Evolutionary conservation across 768 basidiomycete species (phyloP).

Genomic region (Suillus subaureus): DNA sequence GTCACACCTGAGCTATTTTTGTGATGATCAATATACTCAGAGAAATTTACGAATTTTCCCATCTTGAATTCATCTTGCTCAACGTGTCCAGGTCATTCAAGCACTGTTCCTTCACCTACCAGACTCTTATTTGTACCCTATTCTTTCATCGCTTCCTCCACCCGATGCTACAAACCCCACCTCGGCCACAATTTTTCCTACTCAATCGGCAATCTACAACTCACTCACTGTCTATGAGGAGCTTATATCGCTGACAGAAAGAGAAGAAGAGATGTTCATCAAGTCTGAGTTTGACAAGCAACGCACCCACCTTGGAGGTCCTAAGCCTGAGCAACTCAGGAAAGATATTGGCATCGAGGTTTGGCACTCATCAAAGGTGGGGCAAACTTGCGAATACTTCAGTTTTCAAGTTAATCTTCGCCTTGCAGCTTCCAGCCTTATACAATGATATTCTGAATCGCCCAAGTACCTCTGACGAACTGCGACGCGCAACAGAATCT

Average conservation of each 20-base stretch:
- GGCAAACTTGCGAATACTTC: slow-evolving; percentile 9
- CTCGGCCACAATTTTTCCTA: slow-evolving; percentile 54
- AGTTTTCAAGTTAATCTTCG: slow-evolving; percentile 8
- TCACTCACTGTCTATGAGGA: slow-evolving; percentile 75
- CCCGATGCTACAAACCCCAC: slow-evolving; percentile 80
- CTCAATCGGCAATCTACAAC: slow-evolving; percentile 68
- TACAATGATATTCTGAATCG: slow-evolving; percentile 85
- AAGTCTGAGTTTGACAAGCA: slow-evolving; percentile 76
- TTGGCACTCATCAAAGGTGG: slow-evolving; percentile 61
- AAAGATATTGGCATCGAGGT: slow-evolving; percentile 71
- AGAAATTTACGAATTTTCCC: slow-evolving; percentile 31
- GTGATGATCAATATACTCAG: no score
- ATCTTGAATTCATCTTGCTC: slow-evolving; percentile 2
- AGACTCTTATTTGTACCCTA: slow-evolving; percentile 61
- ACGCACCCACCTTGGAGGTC: slow-evolving; percentile 73
- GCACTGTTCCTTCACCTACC: slow-evolving; percentile 75
- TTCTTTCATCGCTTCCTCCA: slow-evolving; percentile 66
- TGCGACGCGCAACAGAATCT: slow-evolving; percentile 76
- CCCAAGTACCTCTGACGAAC: slow-evolving; percentile 72
- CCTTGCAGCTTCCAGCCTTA: slow-evolving; percentile 60
- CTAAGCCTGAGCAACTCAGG: slow-evolving; percentile 56
- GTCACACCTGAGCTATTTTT: no score
- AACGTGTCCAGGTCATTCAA: slow-evolving; percentile 55
- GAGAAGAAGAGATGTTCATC: slow-evolving; percentile 57
- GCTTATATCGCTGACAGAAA: slow-evolving; percentile 63